These are phyloP conservation scores for Cyclospora cayetanensis DNA, from an alignment of 169 alveolate species.

Conservation along the genomic window DNA sequence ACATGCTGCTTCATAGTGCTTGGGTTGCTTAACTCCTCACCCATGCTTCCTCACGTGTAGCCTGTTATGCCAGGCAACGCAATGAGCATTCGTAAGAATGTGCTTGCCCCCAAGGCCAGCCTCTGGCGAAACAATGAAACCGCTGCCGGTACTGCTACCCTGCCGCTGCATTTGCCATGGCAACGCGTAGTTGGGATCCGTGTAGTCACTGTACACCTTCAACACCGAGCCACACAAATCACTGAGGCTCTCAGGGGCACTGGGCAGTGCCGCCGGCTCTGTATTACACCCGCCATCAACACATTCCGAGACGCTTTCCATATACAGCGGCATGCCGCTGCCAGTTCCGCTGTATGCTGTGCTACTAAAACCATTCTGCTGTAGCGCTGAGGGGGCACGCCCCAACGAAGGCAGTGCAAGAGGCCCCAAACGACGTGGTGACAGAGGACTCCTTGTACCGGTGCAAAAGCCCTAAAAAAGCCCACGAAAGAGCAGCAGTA, in stretches of 20 bases:
- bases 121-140: conserved; percentile 6
- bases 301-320: background rate
- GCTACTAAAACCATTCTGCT: background rate
- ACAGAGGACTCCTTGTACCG: too few species aligned
- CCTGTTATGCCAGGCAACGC: conserved; percentile 81
- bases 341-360: background rate
- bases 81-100: conserved; percentile 85
- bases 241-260: background rate
- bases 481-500: too few species aligned
- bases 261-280: background rate
- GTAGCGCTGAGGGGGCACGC: background rate
- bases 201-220: conserved; percentile 84
- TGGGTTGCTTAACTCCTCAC: too few species aligned
- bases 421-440: too few species aligned
- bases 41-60: conserved; percentile 85
- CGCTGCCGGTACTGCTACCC: conserved; percentile 82
- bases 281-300: background rate
- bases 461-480: too few species aligned
- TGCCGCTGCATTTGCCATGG: conserved; percentile 89
- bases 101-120: background rate
- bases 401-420: background rate
- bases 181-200: conserved; percentile 85
- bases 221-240: conserved; percentile 78
- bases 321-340: background rate
- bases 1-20: too few species aligned